Evolutionary conservation across 1,284 basidiomycete genomes (phyloP).

Genomic region (Malassezia restricta): DNA sequence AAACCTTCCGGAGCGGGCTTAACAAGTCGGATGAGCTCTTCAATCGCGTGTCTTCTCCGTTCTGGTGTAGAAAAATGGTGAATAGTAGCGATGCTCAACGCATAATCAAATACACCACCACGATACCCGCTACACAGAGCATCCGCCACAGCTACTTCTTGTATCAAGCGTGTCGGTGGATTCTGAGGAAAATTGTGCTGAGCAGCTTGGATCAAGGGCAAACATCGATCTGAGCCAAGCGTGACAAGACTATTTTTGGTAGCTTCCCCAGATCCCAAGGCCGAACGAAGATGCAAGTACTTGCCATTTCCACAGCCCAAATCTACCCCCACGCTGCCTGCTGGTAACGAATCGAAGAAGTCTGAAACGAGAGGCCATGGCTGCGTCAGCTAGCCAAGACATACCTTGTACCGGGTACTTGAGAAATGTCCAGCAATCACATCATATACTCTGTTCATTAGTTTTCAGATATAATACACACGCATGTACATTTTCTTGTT

Average conservation of each 20-base stretch:
- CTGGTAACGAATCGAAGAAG: conserved; percentile 64
- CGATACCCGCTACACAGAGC: conserved; percentile 30
- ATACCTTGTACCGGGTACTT: conserved; percentile 79
- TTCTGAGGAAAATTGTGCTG: conserved; percentile 20
- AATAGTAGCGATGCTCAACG: conserved; percentile 43
- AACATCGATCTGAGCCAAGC: conserved; percentile 60
- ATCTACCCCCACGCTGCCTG: conserved; percentile 76
- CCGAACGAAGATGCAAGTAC: conserved; percentile 55
- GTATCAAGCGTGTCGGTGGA: not conserved
- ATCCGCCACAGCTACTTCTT: conserved; percentile 41
- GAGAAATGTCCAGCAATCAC: conserved; percentile 84
- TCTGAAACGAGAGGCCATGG: conserved; percentile 85
- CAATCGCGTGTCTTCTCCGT: conserved; percentile 25
- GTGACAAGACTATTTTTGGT: conserved; percentile 20
- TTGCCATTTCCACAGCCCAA: conserved; percentile 96
- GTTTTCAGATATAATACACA: conserved; percentile 19
- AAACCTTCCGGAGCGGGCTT: not conserved
- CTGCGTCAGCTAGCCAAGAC: conserved; percentile 37
- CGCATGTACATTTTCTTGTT: conserved; percentile 42
- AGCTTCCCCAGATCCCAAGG: conserved; percentile 2
- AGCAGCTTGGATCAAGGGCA: conserved; percentile 46
- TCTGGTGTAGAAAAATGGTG: conserved; percentile 41
- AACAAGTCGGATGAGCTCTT: conserved; percentile 33
- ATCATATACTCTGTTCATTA: conserved; percentile 59
- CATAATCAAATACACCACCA: conserved; percentile 30